Base-by-base conservation (phyloP, 1,284 basidiomycete species). In the Sporisorium graminicola region DNA sequence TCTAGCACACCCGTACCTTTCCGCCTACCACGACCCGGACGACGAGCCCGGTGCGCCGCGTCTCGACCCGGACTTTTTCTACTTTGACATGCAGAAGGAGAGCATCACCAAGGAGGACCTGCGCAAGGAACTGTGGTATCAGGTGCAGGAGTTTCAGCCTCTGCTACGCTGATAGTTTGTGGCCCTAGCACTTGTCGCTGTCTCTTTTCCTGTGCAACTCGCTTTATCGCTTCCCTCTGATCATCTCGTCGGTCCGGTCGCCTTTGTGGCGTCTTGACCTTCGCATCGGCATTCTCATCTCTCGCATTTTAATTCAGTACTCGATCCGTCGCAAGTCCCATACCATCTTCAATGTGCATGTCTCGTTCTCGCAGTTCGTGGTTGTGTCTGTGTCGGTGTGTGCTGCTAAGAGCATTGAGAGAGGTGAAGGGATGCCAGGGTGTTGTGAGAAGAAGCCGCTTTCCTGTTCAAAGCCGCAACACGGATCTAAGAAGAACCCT, bases 1-100 rank as follows among this genome's bases (percentile, higher is more conserved):
- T 46, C 73, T 85, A 2, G 65, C 51, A 24, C 84, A 85, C 49
- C 83, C 83, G 7, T 85, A 82, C 60, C 68, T 85, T 2, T 65
- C 69, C 35, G 76, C 78, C 2, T 85, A 85, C 58, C 82, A 84
- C 58, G 83, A 85, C 37, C 71, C 73, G 1, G 76, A 80, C 22
- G 83, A 85, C 58, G 83, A 85, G 66, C 83, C 83, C 0, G 62
- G 62, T 13, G 77, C 79, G 14, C 77, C 75, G 14, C 60, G 62
- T 5, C 65, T 85, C 20, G 78, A 79, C 37, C 77, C 78, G 0
- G 52, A 72, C 53, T 78, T 81, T 42, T 80, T 80, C 64, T 69
- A 74, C 55, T 82, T 82, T 60, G 82, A 84, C 55, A 73, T 74
- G 58, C 62, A 77, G 46, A 73, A 74, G 64, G 72, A 74, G 27